Percentiles rank a stretch among this genome's conserved stretches.
These are phyloP conservation scores for Quercus cerris DNA, from an alignment of 306 rosid species.

Conservation along the genomic window DNA sequence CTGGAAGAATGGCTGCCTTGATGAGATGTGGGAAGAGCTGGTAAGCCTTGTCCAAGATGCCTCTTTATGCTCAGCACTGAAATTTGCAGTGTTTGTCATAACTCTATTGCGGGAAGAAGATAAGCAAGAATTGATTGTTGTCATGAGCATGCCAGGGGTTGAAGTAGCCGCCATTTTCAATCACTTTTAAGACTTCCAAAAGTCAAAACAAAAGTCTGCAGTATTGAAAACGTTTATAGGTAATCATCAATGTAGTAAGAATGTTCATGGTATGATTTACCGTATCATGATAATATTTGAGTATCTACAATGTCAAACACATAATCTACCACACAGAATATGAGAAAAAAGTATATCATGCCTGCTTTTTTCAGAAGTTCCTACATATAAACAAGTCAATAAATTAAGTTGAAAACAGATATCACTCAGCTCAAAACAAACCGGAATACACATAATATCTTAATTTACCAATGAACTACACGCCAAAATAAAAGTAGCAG, in stretches of 20 bases:
- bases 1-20: slow-evolving; percentile 38
- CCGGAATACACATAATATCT: not conserved
- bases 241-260: not conserved
- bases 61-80: slow-evolving; percentile 35
- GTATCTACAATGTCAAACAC: not conserved
- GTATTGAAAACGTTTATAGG: not conserved
- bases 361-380: not conserved
- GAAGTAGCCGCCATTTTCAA: slow-evolving; percentile 59
- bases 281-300: not conserved
- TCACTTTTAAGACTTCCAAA: slow-evolving; percentile 11
- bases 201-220: slow-evolving; percentile 15
- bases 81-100: slow-evolving; percentile 25
- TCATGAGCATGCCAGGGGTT: slow-evolving; percentile 57
- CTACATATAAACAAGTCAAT: no score
- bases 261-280: not conserved
- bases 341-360: not conserved
- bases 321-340: not conserved
- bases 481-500: not conserved
- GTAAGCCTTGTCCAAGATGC: slow-evolving; percentile 51
- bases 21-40: slow-evolving; percentile 53
- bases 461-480: not conserved
- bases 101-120: slow-evolving; percentile 38
- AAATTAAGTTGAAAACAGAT: not conserved
- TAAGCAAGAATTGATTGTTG: slow-evolving; percentile 44
- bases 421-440: not conserved